Base-by-base conservation (phyloP, 495 filamentous ascomycete species). In the Glutinoglossum americanum region DNA sequence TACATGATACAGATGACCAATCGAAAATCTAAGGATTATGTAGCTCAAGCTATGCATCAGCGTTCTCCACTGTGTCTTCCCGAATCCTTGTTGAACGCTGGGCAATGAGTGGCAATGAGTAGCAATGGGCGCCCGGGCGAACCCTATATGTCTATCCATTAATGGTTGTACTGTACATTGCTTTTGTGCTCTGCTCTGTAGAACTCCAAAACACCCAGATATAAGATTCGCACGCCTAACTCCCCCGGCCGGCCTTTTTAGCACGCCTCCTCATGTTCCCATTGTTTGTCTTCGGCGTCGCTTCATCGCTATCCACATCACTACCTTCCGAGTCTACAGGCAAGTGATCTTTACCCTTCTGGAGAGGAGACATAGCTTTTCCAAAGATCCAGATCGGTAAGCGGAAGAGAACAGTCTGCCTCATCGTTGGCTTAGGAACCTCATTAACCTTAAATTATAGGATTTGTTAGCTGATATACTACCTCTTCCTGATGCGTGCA, bases 401-500 rank as follows among this genome's bases (percentile, higher is more conserved):
- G 23, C 67, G 67, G 62, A 70, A 66, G n/a, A 73, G 64, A 44
- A 66, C 59, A 8, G 71, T 73, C 58, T 73, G 62, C 35, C 51
- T 60, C 54, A 73, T 61, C 35, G 66, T 66, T 10, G 71, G 70
- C 21, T 55, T 55, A 37, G 65, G 59, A 26, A 71, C 69, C 59
- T 71, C 70, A 55, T 72, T 60, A 53, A 66, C 62, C 71, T 73
- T 56, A 25, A 49, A 27, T 1, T n/a, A 45, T 13, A 33, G 11
- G n/a, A 35, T 53, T 62, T 33, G 15, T 56, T 11, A 59, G 57
- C 26, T 30, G 19, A 11, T 26, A 21, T 19, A 23, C n/a, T 41
- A 11, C 10, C 32, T 25, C 1, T 15, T 27, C 11, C 17, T 41
- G 35, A 27, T 6, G n/a, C 19, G 17, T 6, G 53, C 3, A 33